A percentile compares a stretch with the other conserved stretches of the same genome.
Conservation (phyloP, 345 rosid genomes). For the Punica granatum region DNA sequence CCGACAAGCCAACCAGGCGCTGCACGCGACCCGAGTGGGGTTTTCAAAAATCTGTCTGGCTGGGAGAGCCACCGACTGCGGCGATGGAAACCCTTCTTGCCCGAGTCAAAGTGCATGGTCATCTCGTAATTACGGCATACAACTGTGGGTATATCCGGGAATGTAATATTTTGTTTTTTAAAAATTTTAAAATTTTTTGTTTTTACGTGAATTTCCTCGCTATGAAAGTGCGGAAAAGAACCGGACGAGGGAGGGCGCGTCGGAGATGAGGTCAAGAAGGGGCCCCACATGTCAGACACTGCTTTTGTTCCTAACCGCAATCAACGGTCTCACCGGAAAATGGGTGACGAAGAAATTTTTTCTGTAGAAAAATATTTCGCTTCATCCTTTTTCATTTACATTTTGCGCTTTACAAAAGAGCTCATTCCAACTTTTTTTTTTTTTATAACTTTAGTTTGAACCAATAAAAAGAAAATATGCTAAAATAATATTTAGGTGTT, state of each 20-base stretch:
- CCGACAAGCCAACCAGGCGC: slow-evolving; percentile 4
- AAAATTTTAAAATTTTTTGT: neutral
- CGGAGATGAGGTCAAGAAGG: neutral
- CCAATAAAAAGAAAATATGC: too few relatives aligned
- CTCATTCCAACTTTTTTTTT: too few relatives aligned
- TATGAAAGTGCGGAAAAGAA: neutral
- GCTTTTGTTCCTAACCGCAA: slow-evolving; percentile 3
- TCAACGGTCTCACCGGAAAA: slow-evolving; percentile 6
- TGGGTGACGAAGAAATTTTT: neutral
- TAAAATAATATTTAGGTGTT: too few relatives aligned
- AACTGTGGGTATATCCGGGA: neutral
- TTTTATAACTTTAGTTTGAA: too few relatives aligned
- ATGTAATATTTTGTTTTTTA: neutral
- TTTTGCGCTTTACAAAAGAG: neutral
- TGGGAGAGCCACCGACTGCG: slow-evolving; percentile 4
- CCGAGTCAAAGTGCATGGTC: neutral
- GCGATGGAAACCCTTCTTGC: neutral
- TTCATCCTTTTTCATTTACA: neutral
- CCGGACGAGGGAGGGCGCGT: neutral
- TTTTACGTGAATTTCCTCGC: slow-evolving; percentile 4
- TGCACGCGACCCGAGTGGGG: slow-evolving; percentile 4
- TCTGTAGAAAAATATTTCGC: neutral
- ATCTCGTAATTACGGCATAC: neutral
- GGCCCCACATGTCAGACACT: neutral
- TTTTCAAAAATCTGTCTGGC: too few relatives aligned